Conservation (phyloP, 176 grass and related monocot genomes). For the barley (Hordeum vulgare) region MorexV3_pseudomolecules_assembly NC_058524.1:384441152-384441651, state of each 20-base stretch:
- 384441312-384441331: slow-evolving; percentile 24
- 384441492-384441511: not conserved
- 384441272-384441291: slow-evolving; percentile 7
- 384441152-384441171: not conserved
- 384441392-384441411: slow-evolving; percentile 12
- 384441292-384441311: slow-evolving; percentile 18
- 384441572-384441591: not conserved
- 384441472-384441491: not conserved
- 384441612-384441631: not conserved
- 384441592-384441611: not conserved
- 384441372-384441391: slow-evolving; percentile 19
- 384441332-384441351: not conserved
- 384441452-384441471: not conserved
- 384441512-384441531: not conserved
- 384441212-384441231: not conserved
- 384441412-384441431: not conserved
- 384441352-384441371: slow-evolving; percentile 6
- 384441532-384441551: not conserved
- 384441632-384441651: not conserved
- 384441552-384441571: not conserved
- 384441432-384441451: not conserved
- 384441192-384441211: not conserved
- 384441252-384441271: slow-evolving; percentile 8
- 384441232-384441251: not conserved
- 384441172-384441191: not conserved